Base-by-base conservation (phyloP, 768 basidiomycete genomes). In the Naematelia encephala region DNA sequence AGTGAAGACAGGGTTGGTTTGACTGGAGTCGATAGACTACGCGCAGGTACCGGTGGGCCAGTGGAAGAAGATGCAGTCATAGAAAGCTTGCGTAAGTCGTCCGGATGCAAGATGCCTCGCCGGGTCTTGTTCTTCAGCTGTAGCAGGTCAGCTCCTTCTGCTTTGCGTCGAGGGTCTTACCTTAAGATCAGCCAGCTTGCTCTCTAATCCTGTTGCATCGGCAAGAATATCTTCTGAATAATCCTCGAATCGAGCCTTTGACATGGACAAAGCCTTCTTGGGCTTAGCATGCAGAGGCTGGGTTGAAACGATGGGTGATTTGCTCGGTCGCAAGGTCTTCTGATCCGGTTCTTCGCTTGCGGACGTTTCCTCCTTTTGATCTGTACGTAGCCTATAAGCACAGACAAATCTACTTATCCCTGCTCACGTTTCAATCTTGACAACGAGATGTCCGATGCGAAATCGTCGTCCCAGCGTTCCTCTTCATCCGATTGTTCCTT, bases 391-490 rank as follows among this genome's bases (percentile, higher is more conserved):
- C 16, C 34, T 39, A 39, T 59, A 8, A 51, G 29, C 12, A 43
- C 45, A 57, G 59, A 30, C 34, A 53, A 0, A 60, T 45, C 26
- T n/a, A n/a, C n/a, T n/a, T n/a, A n/a, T n/a, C n/a, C n/a, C n/a
- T 4, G 56, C 67, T 54, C 62, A 82, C 85, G 86, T 80, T 87
- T 88, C 27, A 93, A 76, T 76, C 92, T 94, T 5, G 87, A 85
- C 54, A 90, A 84, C 0, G 90, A 91, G 29, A 92, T 91, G 1
- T 88, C 91, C 64, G 90, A 91, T 73, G 92, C 91, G 64, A 99
- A 99, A 72, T 99, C 96, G 63, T 92, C 90, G 70, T 99, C 96
- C 96, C 96, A 99, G 63, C 92, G 94, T 73, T 96, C 92, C 1
- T 56, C 66, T n/a, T 62, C 63, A 4, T 54, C 59, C 46, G 45